phyloP scores from a whole-genome alignment of 164 flowering plant species.

The Santalum album region DNA sequence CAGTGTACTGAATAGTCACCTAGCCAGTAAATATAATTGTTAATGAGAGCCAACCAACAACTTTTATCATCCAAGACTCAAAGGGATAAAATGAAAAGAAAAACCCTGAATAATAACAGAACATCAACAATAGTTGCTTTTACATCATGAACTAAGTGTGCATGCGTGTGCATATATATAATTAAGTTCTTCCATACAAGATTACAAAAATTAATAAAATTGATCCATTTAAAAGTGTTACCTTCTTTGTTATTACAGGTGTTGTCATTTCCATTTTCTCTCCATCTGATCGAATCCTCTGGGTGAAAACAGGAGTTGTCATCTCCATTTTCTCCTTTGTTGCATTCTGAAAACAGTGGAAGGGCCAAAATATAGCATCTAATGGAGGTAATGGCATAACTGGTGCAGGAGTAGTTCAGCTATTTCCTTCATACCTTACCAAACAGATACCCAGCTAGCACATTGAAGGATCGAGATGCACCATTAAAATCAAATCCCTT shows the following conservation, averaged over 20 bases:
- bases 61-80: too few relatives aligned
- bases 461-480: slow-evolving; percentile 79
- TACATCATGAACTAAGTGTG: background rate
- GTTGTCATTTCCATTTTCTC: slow-evolving; percentile 93
- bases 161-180: background rate
- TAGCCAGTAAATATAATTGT: too few relatives aligned
- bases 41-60: too few relatives aligned
- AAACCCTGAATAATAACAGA: background rate
- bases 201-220: background rate
- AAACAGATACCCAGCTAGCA: slow-evolving; percentile 81
- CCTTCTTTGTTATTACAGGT: slow-evolving; percentile 77
- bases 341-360: slow-evolving; percentile 42
- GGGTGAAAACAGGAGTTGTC: slow-evolving; percentile 87
- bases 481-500: slow-evolving; percentile 79
- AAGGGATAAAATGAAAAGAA: too few relatives aligned
- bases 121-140: background rate
- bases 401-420: too few relatives aligned
- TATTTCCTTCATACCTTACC: slow-evolving; percentile 61
- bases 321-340: slow-evolving; percentile 70
- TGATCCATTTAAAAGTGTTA: slow-evolving; percentile 10
- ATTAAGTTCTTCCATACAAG: background rate
- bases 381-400: too few relatives aligned
- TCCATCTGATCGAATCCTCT: slow-evolving; percentile 46
- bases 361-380: slow-evolving; percentile 2
- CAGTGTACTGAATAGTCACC: too few relatives aligned